Conservation (phyloP, 345 rosid species). For the Aegle marmelos region DNA sequence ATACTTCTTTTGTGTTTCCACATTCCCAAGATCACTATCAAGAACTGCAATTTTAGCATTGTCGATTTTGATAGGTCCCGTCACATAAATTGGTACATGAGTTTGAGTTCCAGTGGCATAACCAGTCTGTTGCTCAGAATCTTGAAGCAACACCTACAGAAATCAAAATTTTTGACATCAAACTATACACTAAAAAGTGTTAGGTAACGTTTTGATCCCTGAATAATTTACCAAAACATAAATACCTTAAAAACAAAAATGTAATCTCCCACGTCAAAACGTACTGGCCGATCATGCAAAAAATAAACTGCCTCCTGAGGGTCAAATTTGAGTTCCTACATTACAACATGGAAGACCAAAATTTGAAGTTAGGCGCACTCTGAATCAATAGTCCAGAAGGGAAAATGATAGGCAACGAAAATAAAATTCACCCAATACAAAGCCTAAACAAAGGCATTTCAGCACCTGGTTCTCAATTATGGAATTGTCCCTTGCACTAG, state of each 20-base stretch:
- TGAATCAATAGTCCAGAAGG: neutral
- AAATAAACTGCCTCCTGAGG: conserved; percentile 37
- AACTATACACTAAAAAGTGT: conserved; percentile 6
- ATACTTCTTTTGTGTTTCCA: conserved; percentile 76
- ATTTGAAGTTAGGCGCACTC: conserved; percentile 11
- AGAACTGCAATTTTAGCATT: conserved; percentile 74
- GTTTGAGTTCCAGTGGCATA: conserved; percentile 64
- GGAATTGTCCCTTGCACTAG: conserved; percentile 51
- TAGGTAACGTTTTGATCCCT: conserved; percentile 7
- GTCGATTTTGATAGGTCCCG: conserved; percentile 64
- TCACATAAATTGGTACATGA: conserved; percentile 53
- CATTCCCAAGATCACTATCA: conserved; percentile 78
- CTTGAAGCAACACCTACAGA: conserved; percentile 56
- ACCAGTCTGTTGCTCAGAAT: conserved; percentile 49
- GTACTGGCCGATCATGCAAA: conserved; percentile 54
- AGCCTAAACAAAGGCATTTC: neutral
- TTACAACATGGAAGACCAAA: conserved; percentile 3
- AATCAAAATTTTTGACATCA: conserved; percentile 9
- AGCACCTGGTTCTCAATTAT: conserved; percentile 71
- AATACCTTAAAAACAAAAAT: conserved; percentile 83
- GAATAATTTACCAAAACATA: neutral
- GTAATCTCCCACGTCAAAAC: conserved; percentile 79
- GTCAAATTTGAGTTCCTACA: conserved; percentile 81
- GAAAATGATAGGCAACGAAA: conserved; percentile 11
- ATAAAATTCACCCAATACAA: conserved; percentile 3